Evolutionary conservation across 1,139 yeast species (phyloP).

Genomic region (Saccharomyces hybrid): DNA sequence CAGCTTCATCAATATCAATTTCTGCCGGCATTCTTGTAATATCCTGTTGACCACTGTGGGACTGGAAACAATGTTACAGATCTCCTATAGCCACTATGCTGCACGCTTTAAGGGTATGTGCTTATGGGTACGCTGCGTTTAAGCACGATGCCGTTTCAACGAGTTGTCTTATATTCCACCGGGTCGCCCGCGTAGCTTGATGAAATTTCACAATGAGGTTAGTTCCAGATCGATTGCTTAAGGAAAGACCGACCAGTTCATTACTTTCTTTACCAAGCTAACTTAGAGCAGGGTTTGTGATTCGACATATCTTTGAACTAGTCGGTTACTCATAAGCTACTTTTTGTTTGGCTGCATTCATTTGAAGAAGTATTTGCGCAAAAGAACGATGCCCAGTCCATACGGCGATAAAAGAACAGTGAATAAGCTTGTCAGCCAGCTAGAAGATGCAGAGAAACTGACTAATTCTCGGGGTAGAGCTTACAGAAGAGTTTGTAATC

Average conservation of each 20-base stretch:
- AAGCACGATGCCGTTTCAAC: too few species aligned
- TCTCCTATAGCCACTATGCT: too few species aligned
- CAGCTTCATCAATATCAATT: conserved; percentile 73
- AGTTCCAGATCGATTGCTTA: too few species aligned
- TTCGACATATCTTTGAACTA: too few species aligned
- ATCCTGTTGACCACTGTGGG: too few species aligned
- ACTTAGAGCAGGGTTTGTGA: neutral
- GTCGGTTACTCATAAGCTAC: too few species aligned
- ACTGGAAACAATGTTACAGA: too few species aligned
- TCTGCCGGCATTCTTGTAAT: conserved; percentile 2
- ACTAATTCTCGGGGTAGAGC: conserved; percentile 35
- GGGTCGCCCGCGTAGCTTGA: neutral
- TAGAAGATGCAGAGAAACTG: conserved; percentile 27
- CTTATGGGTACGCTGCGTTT: too few species aligned
- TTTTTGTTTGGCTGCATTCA: too few species aligned
- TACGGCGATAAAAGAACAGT: neutral
- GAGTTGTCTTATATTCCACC: neutral
- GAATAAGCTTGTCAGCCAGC: conserved; percentile 13
- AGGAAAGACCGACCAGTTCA: too few species aligned
- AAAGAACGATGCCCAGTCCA: neutral
- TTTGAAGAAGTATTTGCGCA: neutral
- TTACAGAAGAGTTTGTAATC: conserved; percentile 30
- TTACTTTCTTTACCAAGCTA: neutral
- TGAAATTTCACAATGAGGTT: neutral
- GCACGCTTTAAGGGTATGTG: neutral